Evolutionary conservation across 441 rosid species (phyloP).

Genomic region (Gossypium armourianum): DNA sequence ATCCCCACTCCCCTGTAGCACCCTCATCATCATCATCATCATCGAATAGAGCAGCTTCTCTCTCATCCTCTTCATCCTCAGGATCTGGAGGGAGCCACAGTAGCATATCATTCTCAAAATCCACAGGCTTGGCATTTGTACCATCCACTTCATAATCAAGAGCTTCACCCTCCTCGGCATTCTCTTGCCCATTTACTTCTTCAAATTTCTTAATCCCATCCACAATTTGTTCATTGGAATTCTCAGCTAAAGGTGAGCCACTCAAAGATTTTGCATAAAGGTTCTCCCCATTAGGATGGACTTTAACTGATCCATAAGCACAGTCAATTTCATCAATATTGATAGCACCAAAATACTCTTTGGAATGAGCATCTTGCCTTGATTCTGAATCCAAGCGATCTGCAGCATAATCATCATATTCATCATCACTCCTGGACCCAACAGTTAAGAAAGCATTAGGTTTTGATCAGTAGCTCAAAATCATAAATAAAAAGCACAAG

Average conservation of each 20-base stretch:
- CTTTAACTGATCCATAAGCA: slow-evolving; percentile 29
- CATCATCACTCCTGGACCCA: slow-evolving; percentile 51
- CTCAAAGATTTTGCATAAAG: slow-evolving; percentile 21
- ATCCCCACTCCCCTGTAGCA: slow-evolving; percentile 63
- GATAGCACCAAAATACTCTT: slow-evolving; percentile 33
- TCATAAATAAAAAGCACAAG: neutral
- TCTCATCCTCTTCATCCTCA: slow-evolving; percentile 65
- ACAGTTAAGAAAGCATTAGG: slow-evolving; percentile 14
- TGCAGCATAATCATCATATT: slow-evolving; percentile 42
- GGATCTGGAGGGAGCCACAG: slow-evolving; percentile 72
- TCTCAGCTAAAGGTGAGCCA: slow-evolving; percentile 28
- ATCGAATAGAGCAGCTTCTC: slow-evolving; percentile 41
- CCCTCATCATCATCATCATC: slow-evolving; percentile 47
- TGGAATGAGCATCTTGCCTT: slow-evolving; percentile 28
- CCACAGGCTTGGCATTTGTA: slow-evolving; percentile 37
- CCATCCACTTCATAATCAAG: slow-evolving; percentile 34
- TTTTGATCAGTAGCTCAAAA: neutral
- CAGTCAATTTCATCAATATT: slow-evolving; percentile 30
- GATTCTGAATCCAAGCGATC: slow-evolving; percentile 34
- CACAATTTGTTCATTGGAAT: slow-evolving; percentile 26
- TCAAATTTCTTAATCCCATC: slow-evolving; percentile 26
- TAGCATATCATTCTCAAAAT: slow-evolving; percentile 50
- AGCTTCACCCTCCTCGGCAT: slow-evolving; percentile 33
- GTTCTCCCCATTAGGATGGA: slow-evolving; percentile 31
- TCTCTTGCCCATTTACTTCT: slow-evolving; percentile 24